phyloP scores from a whole-genome alignment of 2,329 filamentous ascomycete species.

The Scedosporium dehoogii region DNA sequence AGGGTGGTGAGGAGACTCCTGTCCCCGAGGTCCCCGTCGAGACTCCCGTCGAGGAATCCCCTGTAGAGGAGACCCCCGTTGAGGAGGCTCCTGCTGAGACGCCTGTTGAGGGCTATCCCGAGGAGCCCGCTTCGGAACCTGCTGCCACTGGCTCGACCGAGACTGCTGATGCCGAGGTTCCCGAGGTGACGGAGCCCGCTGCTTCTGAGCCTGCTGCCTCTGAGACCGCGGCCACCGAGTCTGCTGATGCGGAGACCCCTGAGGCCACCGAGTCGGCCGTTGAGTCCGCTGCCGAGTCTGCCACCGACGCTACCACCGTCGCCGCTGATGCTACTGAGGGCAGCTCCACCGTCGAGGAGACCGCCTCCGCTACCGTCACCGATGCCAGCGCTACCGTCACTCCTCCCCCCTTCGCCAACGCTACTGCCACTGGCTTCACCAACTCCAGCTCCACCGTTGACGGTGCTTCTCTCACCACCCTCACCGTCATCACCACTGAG shows the following conservation, averaged over 20 bases:
- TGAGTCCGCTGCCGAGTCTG: slow-evolving; percentile 3
- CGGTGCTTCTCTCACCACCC: slow-evolving; percentile 23
- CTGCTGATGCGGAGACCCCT: background rate
- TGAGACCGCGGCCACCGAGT: background rate
- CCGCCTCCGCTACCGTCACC: slow-evolving; percentile 1
- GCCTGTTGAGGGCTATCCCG: background rate
- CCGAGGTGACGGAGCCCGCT: background rate
- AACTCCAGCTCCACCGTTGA: slow-evolving; percentile 12
- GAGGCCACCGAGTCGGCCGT: slow-evolving; percentile 1
- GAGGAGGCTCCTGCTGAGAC: background rate
- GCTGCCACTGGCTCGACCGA: background rate
- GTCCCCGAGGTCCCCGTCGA: background rate
- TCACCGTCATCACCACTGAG: slow-evolving; percentile 43
- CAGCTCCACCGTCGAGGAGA: background rate
- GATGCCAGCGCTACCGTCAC: slow-evolving; percentile 13
- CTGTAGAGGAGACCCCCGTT: background rate
- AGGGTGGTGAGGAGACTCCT: background rate
- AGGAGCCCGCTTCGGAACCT: background rate
- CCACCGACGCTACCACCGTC: background rate
- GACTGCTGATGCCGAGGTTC: background rate
- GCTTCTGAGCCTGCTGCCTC: background rate
- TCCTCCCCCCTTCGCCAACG: slow-evolving; percentile 17
- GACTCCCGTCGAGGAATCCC: background rate
- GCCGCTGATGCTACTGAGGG: slow-evolving; percentile 1
- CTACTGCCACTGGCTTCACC: slow-evolving; percentile 12